Conservation (phyloP, 129 eudicot genomes). For the Flaveria bidentis region DNA sequence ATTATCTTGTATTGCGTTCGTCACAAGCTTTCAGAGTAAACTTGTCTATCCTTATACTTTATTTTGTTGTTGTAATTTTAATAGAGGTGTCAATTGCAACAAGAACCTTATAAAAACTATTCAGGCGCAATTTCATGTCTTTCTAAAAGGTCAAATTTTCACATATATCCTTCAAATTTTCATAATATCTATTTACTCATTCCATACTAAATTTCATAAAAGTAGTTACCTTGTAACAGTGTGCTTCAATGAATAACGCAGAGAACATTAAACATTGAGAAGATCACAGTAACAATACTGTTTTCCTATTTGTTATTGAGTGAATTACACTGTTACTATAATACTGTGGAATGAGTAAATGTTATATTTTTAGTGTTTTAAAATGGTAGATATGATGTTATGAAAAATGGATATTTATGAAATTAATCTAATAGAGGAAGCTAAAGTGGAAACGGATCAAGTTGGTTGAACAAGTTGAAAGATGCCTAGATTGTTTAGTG, state of each 20-base stretch:
- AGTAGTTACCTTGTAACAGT: not conserved
- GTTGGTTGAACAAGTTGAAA: constrained; percentile 14
- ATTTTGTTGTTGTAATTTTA: not conserved
- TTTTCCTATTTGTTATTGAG: not conserved
- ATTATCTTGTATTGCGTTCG: constrained; percentile 64
- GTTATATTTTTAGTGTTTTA: no score
- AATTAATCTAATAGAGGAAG: not conserved
- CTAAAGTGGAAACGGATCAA: not conserved
- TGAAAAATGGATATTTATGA: not conserved
- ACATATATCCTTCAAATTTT: not conserved
- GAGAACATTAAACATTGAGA: not conserved
- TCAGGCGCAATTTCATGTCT: not conserved
- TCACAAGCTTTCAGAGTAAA: constrained; percentile 60
- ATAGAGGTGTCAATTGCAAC: not conserved
- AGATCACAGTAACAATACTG: not conserved
- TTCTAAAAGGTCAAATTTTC: not conserved
- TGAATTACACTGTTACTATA: not conserved
- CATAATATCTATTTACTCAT: not conserved
- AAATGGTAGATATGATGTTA: no score
- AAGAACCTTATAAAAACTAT: not conserved
- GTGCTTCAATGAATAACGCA: not conserved
- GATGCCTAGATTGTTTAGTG: constrained; percentile 7
- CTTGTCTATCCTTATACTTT: not conserved
- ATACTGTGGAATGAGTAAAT: not conserved
- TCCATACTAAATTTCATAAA: not conserved